Conservation (phyloP, 1,139 yeast genomes). For the Kazachstania sp. region DNA sequence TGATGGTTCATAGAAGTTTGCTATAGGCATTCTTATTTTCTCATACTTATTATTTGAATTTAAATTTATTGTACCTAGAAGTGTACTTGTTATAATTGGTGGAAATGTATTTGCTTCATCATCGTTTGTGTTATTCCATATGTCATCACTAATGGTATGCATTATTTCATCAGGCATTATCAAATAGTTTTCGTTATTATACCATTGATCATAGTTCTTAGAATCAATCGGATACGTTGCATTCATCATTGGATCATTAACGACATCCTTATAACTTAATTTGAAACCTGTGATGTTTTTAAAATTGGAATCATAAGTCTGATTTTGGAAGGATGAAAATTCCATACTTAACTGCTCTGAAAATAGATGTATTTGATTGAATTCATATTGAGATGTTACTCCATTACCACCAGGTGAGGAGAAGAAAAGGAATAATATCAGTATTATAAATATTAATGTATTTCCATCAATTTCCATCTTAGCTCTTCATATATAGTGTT, state of each 20-base stretch:
- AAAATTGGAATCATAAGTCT: constrained; percentile 38
- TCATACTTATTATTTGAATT: constrained; percentile 14
- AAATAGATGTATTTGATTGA: constrained; percentile 22
- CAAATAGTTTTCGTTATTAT: constrained; percentile 45
- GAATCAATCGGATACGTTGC: constrained; percentile 53
- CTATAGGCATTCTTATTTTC: constrained; percentile 25
- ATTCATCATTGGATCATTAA: constrained; percentile 36
- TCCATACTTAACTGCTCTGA: constrained; percentile 21
- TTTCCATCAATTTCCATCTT: constrained; percentile 29
- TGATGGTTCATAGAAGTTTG: constrained; percentile 26
- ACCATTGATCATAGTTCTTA: constrained; percentile 41
- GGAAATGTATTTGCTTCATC: constrained; percentile 17
- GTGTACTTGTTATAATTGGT: constrained; percentile 25
- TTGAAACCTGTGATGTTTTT: constrained; percentile 69
- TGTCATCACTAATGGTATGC: constrained; percentile 19
- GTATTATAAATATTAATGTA: constrained; percentile 24
- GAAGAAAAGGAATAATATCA: constrained; percentile 36
- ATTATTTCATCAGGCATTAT: constrained; percentile 55
- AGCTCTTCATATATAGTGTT: background rate
- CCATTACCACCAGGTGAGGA: constrained; percentile 58
- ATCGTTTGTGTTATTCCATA: constrained; percentile 18
- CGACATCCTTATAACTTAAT: constrained; percentile 50
- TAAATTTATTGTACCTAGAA: constrained; percentile 21
- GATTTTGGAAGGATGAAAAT: constrained; percentile 29
- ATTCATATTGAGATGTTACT: constrained; percentile 30